A percentile compares a stretch with the other conserved stretches of the same genome.
phyloP scores from a whole-genome alignment of 352 stramenopile genomes.

The Phytopythium ostracodes region DNA sequence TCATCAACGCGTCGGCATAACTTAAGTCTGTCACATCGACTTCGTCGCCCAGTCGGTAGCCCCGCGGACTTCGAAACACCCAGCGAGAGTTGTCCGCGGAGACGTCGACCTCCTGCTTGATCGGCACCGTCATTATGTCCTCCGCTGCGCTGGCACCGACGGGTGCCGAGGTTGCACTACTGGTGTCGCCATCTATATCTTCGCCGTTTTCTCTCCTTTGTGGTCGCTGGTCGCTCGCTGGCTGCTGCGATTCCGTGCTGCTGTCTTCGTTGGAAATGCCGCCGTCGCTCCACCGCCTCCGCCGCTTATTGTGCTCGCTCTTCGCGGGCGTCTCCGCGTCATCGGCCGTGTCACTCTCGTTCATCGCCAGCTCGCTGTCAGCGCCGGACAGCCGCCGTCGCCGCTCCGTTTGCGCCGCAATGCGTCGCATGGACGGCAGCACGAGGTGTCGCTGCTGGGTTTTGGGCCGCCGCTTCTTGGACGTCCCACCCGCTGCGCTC shows the following conservation, averaged over 20 bases:
- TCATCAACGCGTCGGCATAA: constrained; percentile 57
- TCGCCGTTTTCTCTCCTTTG: neutral
- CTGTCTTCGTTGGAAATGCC: neutral
- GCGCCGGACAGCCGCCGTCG: constrained; percentile 20
- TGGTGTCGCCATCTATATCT: neutral
- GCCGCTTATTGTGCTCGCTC: constrained; percentile 5
- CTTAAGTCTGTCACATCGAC: constrained; percentile 43
- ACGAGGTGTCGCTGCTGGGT: constrained; percentile 32
- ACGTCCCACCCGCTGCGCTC: neutral
- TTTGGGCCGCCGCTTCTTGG: constrained; percentile 9
- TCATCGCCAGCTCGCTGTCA: constrained; percentile 16
- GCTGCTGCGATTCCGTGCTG: neutral
- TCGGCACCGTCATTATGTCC: neutral
- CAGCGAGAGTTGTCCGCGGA: constrained; percentile 37
- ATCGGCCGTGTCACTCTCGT: neutral
- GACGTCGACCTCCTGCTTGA: constrained; percentile 19
- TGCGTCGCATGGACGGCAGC: constrained; percentile 44
- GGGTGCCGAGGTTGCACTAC: neutral
- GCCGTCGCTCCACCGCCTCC: constrained; percentile 7
- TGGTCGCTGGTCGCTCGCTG: neutral
- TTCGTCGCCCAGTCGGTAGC: constrained; percentile 53
- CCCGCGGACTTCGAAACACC: constrained; percentile 59
- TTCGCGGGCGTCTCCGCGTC: neutral
- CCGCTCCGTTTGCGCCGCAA: constrained; percentile 41
- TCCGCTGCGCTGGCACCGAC: neutral